phyloP scores from a whole-genome alignment of 305 asterid genomes.

The Fraxinus xanthoxyloides region DNA sequence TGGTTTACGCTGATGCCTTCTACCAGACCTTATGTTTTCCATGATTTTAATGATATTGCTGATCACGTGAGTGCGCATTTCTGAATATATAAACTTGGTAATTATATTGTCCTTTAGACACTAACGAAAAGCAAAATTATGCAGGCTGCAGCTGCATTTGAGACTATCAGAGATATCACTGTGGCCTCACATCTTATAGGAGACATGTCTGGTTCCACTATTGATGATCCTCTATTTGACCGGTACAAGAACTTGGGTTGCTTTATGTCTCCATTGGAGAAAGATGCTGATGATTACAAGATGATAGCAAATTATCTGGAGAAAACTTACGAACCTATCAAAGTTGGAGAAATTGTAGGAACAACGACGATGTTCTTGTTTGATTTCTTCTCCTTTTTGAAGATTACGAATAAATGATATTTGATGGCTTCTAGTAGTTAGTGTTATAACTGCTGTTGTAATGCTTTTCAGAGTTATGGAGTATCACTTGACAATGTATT shows the following conservation, averaged over 20 bases:
- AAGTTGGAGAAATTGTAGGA: constrained; percentile 71
- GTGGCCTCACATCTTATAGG: constrained; percentile 77
- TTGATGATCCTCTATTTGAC: constrained; percentile 78
- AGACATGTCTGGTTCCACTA: constrained; percentile 63
- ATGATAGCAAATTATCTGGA: constrained; percentile 71
- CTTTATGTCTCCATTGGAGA: constrained; percentile 45
- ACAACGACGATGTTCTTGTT: background rate
- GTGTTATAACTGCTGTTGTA: background rate
- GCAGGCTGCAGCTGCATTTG: constrained; percentile 75
- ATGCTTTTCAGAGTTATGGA: constrained; percentile 59
- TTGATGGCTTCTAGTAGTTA: background rate
- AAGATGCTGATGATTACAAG: constrained; percentile 64
- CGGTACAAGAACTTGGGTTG: constrained; percentile 71
- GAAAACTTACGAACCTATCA: constrained; percentile 76
- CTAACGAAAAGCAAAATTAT: background rate
- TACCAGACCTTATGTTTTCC: constrained; percentile 55
- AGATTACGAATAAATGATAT: background rate
- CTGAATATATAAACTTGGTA: background rate
- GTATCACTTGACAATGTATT: constrained; percentile 59
- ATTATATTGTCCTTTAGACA: background rate
- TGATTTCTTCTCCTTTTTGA: background rate
- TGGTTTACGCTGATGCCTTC: constrained; percentile 83
- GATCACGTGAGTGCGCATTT: constrained; percentile 57
- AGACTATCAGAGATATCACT: constrained; percentile 68
- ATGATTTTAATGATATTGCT: constrained; percentile 56